Conservation (phyloP, 1,139 yeast species). For the Candida pseudocylindracea region DNA sequence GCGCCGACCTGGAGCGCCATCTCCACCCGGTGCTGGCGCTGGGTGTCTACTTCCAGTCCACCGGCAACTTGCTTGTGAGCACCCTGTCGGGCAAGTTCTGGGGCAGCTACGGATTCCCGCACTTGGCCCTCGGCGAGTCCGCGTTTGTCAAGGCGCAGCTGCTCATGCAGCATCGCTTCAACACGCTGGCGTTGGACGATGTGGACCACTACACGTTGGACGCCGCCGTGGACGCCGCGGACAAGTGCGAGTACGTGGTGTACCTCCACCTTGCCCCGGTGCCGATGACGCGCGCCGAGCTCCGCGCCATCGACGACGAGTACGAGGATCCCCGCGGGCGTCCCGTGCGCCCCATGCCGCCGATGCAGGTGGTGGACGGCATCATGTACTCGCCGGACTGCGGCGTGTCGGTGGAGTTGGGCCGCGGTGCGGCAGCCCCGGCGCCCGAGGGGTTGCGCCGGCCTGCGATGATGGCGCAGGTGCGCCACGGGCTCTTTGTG, state of each 20-base stretch:
- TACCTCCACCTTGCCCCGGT: slow-evolving; percentile 51
- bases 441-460: slow-evolving; percentile 30
- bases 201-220: slow-evolving; percentile 11
- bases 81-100: slow-evolving; percentile 56
- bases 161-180: slow-evolving; percentile 3
- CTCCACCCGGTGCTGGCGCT: slow-evolving; percentile 22
- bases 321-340: slow-evolving; percentile 48
- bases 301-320: slow-evolving; percentile 49
- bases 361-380: slow-evolving; percentile 26
- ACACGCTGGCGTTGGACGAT: slow-evolving; percentile 12
- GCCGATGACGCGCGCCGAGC: slow-evolving; percentile 23
- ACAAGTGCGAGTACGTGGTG: slow-evolving; percentile 51
- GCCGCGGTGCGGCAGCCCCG: slow-evolving; percentile 2
- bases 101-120: slow-evolving; percentile 42
- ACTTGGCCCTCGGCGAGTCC: slow-evolving; percentile 20
- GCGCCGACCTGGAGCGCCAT: slow-evolving; percentile 19
- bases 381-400: slow-evolving; percentile 78
- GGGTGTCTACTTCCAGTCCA: slow-evolving; percentile 51
- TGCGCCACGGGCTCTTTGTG: slow-evolving; percentile 22
- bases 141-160: slow-evolving; percentile 20
- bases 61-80: slow-evolving; percentile 44
- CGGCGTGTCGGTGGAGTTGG: slow-evolving; percentile 28
- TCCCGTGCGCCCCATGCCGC: slow-evolving; percentile 43
- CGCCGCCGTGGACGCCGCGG: slow-evolving; percentile 19
- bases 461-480: slow-evolving; percentile 21